Evolutionary conservation across 2,329 filamentous ascomycete genomes (phyloP), one percentile per base, ranked within the genome.

Genomic region (Fulvia fulva): DNA sequence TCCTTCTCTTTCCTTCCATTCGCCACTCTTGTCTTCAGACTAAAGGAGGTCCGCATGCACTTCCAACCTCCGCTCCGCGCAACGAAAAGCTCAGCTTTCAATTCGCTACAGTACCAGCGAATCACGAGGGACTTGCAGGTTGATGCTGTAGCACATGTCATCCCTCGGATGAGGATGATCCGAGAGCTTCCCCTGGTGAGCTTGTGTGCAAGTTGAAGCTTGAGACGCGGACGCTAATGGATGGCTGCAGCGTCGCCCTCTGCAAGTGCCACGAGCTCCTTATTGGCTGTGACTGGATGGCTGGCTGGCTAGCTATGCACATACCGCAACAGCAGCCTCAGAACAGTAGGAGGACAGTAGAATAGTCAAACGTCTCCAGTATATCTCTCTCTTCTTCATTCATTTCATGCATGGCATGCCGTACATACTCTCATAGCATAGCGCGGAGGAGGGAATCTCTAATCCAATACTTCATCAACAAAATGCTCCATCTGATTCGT

Each of bases 21-120:
- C 14, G 37, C 37, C 37, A 16, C 2, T 7, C 2, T 4, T n/a
- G 19, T n/a, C 37, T n/a, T 19, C 14, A 19, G 8, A 19, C 16
- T n/a, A 41, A 19, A 22, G 28, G 49, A 22, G 1, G 49, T 21
- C 49, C 28, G 19, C 49, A 34, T 51, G 19, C n/a, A 34, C 1
- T 19, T n/a, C 49, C 28, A 5, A 19, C n/a, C 44, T 47, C 43
- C 53, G 53, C 53, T 46, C 55, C 47, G 47, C 22, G 47, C 55
- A 56, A 51, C 19, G 3, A 9, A 30, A 4, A 26, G 11, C 25
- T 14, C 11, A 3, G 12, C 49, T 12, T 37, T 21, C 34, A 11
- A 51, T 51, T 51, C 28, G 49, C 28, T 34, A 34, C 12, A n/a
- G n/a, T n/a, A n/a, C n/a, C n/a, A n/a, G n/a, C n/a, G n/a, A n/a